A percentile compares a stretch with the other conserved stretches of the same genome.
Conservation (phyloP, 176 grass and related monocot species). For the Hyparrhenia diplandra region DNA sequence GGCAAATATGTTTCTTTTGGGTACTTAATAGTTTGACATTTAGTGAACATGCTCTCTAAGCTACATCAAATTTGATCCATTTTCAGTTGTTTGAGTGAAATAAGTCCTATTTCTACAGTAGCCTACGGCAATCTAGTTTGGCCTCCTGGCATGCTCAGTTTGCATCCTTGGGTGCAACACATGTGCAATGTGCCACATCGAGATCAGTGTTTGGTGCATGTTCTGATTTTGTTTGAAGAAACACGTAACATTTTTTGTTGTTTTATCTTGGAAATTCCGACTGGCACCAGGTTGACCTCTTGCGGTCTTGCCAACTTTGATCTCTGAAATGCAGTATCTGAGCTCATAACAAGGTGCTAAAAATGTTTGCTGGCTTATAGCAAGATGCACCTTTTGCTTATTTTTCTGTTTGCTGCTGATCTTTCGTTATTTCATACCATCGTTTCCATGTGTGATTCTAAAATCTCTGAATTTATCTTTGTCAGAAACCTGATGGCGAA, state of each 20-base stretch:
- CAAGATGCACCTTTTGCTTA: not conserved
- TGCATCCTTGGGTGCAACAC: not conserved
- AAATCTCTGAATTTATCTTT: not conserved
- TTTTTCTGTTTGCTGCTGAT: not conserved
- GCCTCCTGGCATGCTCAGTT: not conserved
- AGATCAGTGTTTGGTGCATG: not conserved
- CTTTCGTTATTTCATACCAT: not conserved
- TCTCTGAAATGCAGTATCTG: not conserved
- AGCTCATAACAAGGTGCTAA: not conserved
- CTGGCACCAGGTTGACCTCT: not conserved
- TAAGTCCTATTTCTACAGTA: not conserved
- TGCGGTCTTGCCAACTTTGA: not conserved
- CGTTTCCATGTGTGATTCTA: not conserved
- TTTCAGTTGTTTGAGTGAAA: not conserved
- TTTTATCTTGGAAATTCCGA: not conserved
- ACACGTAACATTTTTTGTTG: not conserved
- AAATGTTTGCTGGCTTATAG: not conserved
- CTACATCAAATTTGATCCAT: no score
- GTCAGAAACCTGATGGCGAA: conserved; percentile 81
- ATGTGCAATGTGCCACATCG: not conserved
- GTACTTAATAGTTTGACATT: not conserved
- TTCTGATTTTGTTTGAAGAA: no score
- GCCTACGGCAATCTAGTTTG: not conserved
- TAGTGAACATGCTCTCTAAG: not conserved
- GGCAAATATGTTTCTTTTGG: not conserved